Evolutionary conservation across 225 moss, liverwort and hornwort genomes (phyloP).

Genomic region (Polytrichum commune): DNA sequence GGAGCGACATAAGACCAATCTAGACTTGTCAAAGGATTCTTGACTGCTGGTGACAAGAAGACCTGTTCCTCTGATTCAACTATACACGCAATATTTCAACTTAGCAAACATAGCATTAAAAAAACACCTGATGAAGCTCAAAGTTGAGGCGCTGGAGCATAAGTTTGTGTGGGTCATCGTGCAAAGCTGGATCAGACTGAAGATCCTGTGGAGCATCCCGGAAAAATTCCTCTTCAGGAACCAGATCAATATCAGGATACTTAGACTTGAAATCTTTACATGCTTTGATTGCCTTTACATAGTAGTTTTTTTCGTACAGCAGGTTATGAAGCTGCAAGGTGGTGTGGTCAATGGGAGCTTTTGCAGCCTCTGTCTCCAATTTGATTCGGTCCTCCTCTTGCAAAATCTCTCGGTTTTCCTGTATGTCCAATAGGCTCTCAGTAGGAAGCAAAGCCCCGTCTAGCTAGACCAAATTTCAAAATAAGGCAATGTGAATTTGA

Average conservation of each 20-base stretch:
- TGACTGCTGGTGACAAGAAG: too few species aligned
- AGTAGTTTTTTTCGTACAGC: slow-evolving; percentile 91
- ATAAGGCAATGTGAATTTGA: background rate
- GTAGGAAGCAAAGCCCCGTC: background rate
- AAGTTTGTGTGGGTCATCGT: slow-evolving; percentile 76
- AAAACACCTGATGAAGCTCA: slow-evolving; percentile 84
- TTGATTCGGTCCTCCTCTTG: slow-evolving; percentile 96
- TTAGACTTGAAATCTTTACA: slow-evolving; percentile 96
- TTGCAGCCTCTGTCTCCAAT: slow-evolving; percentile 84
- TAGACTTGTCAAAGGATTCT: too few species aligned
- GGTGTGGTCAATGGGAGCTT: slow-evolving; percentile 93
- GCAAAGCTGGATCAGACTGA: slow-evolving; percentile 59
- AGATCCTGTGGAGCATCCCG: slow-evolving; percentile 79
- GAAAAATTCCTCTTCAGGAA: slow-evolving; percentile 80
- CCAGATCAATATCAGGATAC: slow-evolving; percentile 87
- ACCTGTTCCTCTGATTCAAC: too few species aligned
- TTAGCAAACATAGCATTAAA: background rate
- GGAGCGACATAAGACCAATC: too few species aligned
- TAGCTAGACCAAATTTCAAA: background rate
- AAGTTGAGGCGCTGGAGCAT: slow-evolving; percentile 92
- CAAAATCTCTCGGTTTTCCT: slow-evolving; percentile 91
- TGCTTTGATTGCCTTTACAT: slow-evolving; percentile 93
- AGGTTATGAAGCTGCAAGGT: slow-evolving; percentile 96
- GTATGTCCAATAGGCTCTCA: slow-evolving; percentile 7
- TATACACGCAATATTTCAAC: background rate